These are phyloP conservation scores for Hansenula lynferdii DNA, from an alignment of 1,139 yeast genomes.

Conservation along the genomic window DNA sequence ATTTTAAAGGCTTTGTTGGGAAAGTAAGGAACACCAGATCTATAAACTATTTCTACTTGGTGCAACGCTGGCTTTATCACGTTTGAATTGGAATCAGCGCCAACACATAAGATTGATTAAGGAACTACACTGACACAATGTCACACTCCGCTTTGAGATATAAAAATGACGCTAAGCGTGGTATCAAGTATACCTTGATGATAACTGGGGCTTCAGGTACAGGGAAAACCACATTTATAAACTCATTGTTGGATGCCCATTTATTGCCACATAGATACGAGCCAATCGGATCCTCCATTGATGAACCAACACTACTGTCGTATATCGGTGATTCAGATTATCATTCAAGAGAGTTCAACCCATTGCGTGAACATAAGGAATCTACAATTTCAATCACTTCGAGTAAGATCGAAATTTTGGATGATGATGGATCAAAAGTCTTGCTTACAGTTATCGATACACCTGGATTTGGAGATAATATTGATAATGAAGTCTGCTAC, in stretches of 20 bases:
- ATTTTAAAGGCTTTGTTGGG: no score
- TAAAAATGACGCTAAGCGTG: constrained; percentile 77
- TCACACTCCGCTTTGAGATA: constrained; percentile 41
- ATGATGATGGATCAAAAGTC: constrained; percentile 57
- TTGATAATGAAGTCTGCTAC: constrained; percentile 62
- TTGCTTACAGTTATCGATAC: constrained; percentile 63
- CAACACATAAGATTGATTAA: neutral
- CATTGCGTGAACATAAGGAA: constrained; percentile 41
- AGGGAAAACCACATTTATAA: constrained; percentile 81
- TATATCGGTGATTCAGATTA: constrained; percentile 29
- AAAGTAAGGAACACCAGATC: no score
- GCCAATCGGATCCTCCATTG: constrained; percentile 21
- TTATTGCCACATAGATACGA: constrained; percentile 57
- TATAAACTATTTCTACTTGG: no score
- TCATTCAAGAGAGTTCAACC: constrained; percentile 35
- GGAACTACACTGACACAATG: constrained; percentile 6
- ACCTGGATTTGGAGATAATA: constrained; percentile 74
- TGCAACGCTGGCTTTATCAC: no score
- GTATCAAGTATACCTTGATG: constrained; percentile 76
- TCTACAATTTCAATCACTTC: constrained; percentile 61
- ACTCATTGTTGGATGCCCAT: constrained; percentile 62
- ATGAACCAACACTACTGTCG: constrained; percentile 27
- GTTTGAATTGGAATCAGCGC: no score
- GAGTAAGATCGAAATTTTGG: constrained; percentile 52
- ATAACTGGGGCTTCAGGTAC: constrained; percentile 73